Base-by-base conservation (phyloP, 257 asterid genomes). In the Forsythia suspensa region DNA sequence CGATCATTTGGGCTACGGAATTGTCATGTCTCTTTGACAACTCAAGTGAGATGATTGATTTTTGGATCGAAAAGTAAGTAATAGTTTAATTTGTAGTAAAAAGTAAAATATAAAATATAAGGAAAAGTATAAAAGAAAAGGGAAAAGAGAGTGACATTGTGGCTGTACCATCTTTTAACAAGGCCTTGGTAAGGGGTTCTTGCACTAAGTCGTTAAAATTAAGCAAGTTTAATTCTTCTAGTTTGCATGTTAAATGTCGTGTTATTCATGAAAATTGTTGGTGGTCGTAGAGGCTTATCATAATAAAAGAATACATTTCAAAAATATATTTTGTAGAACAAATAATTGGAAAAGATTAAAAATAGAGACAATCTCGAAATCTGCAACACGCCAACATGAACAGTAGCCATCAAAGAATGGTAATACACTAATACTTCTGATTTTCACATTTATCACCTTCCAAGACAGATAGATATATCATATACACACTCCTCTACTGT, bases 331-430 rank as follows among this genome's bases (percentile, higher is more conserved):
- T n/a, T n/a, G 4, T 1, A 16, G 9, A 15, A 52, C 21, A 52
- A 52, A 52, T 52, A 52, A 52, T 15, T 52, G 21, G 15, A 52
- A 52, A 52, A 18, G 8, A 5, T 4, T 16, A 57, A 57, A 57
- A 57, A 24, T 77, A 75, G 34, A 79, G 39, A 63, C 41, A 72
- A 57, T 72, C 74, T 44, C 24, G 55, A 70, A 74, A 38, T 80
- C 75, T 52, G 37, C 79, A 44, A 51, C 74, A 29, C n/a, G 67
- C 67, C 36, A 59, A 20, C 67, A 59, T 6, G 36, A 59, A 59
- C 36, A 6, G 4, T 59, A 20, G 13, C 67, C 67, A 21, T 21
- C 67, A 59, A 59, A 20, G 37, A 59, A 59, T 59, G 37, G 7
- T 20, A 59, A 20, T 20, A 29, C 34, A 29, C 1, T 29, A 29